Base-by-base conservation (phyloP, 257 asterid genomes). In the Nicotiana attenuata region DNA sequence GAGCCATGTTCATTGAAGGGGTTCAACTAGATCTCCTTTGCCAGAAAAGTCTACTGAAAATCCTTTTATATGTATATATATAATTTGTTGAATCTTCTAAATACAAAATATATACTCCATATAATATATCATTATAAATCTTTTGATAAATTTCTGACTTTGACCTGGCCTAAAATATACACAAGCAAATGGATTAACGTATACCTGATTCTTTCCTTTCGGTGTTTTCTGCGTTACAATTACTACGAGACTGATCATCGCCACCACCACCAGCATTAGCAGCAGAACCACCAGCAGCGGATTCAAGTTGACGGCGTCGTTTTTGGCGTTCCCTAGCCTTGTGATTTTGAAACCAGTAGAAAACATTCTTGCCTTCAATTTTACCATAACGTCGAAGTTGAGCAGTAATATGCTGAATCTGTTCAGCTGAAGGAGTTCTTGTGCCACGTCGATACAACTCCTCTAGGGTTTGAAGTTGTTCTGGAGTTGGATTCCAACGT, bases 271-370 rank as follows among this genome's bases (percentile, higher is more conserved):
- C 41, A 33, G 20, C 77, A 5, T 15, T 38, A 28, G 83, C 91
- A 47, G 90, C 78, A 38, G 3, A 9, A 5, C 41, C 41, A 35
- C 9, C 41, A 38, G 10, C 50, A 7, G 83, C 81, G 0, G 97
- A 85, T 56, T 91, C 94, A 6, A 87, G 93, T 77, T 91, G 97
- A 2, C 99, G 96, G 14, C 98, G 97, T 7, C 97, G 89, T 84
- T 94, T 92, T 28, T 93, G 99, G 60, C 98, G 87, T 73, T 96
- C 99, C 17, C 99, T 89, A 0, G 99, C 99, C 85, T 96, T 96
- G 80, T 96, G 99, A 59, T 95, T 95, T 80, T 95, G 99, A 81
- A 95, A 95, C 99, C 99, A 95, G 85, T 95, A 95, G 45, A 95
- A 95, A 7, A 95, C 99, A 69, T 95, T 95, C 85, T 95, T 95